Conservation (phyloP, 164 flowering plant species). For the Sextonia rubra region DNA sequence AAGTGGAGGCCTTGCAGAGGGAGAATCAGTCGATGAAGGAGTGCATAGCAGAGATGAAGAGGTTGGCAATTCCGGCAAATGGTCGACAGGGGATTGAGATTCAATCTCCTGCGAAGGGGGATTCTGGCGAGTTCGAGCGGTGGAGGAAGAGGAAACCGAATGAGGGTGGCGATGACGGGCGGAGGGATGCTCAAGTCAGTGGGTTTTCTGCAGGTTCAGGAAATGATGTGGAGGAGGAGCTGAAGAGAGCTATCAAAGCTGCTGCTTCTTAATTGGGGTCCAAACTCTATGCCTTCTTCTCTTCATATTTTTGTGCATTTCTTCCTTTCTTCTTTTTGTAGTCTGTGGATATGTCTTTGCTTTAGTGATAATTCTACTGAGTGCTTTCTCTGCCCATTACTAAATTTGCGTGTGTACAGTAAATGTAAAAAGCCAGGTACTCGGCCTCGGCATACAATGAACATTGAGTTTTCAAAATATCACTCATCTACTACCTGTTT, state of each 20-base stretch:
- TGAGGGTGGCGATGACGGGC: conserved; percentile 27
- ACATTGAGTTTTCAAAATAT: neutral
- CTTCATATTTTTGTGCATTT: neutral
- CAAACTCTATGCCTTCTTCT: neutral
- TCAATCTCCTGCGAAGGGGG: conserved; percentile 17
- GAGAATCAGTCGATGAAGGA: conserved; percentile 58
- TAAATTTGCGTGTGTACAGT: neutral
- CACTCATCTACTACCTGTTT: neutral
- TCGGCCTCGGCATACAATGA: neutral
- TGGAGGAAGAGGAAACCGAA: conserved; percentile 46
- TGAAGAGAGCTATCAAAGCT: conserved; percentile 75
- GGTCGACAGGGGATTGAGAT: conserved; percentile 14
- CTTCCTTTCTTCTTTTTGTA: neutral
- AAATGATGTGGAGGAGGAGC: conserved; percentile 54
- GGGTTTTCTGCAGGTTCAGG: conserved; percentile 10
- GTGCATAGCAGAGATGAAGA: conserved; percentile 33
- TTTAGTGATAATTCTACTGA: neutral
- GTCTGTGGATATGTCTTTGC: neutral
- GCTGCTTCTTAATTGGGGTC: conserved; percentile 34
- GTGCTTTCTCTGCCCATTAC: neutral
- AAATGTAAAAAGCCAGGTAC: neutral
- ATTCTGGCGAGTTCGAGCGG: conserved; percentile 32
- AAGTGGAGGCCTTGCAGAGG: conserved; percentile 53
- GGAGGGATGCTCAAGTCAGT: conserved; percentile 31
- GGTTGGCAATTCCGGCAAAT: conserved; percentile 11